Evolutionary conservation across 257 asterid genomes (phyloP), one percentile per base, ranked within the genome.

Genomic region (Nicotiana obtusifolia): DNA sequence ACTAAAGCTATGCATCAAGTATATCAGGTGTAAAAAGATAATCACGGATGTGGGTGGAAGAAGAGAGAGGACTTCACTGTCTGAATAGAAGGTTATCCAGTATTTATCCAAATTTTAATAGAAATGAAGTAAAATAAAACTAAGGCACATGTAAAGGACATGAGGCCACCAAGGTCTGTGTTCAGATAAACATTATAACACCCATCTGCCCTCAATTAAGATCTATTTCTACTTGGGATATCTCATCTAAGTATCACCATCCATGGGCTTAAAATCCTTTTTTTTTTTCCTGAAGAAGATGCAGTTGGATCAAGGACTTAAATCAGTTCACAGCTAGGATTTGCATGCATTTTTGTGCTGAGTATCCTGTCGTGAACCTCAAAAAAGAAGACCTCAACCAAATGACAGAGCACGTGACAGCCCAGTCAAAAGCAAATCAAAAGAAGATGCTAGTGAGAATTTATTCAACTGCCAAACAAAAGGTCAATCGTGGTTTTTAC

Each of bases 21-120:
- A 22, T 56, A 65, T 57, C 78, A 54, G 80, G 77, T 64, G 44
- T 75, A 52, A 24, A 52, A 62, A 28, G 47, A 64, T n/a, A 57
- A 80, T 19, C 68, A 64, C 5, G 11, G 56, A 84, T 44, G 37
- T 41, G 77, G 83, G 62, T 16, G 77, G 10, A 82, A 33, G 54
- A 15, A 20, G 54, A 56, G 17, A 35, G 44, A 52, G 47, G 67
- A 56, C 68, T 10, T 56, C 81, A 56, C 68, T 56, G n/a, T 17
- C 66, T 19, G 52, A 37, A 57, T 31, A 56, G 10, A 69, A 41
- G 54, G 57, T 20, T n/a, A 41, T 10, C 56, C 10, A 68, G 77
- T 68, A 68, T 68, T 68, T 68, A 10, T 19, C 52, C 30, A 68
- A 68, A 35, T 4, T 22, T 37, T 19, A 4, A 68, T 35, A 78